phyloP scores from a whole-genome alignment of 2,329 filamentous ascomycete genomes.

The Beauveria medogensis region DNA sequence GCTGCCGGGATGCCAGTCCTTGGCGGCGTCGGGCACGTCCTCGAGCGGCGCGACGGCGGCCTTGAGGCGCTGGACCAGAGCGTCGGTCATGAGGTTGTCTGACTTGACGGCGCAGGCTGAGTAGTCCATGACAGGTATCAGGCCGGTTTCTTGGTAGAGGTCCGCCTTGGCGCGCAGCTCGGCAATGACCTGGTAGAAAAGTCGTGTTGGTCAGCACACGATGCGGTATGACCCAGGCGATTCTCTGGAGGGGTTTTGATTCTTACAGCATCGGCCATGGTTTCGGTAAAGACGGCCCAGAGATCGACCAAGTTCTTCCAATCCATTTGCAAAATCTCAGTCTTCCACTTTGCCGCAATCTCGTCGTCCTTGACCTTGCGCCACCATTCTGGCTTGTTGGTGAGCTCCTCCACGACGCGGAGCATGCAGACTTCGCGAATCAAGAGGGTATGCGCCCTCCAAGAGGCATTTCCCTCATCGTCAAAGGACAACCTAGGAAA shows the following conservation, averaged over 20 bases:
- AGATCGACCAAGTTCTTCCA: constrained; percentile 19
- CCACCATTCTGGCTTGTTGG: constrained; percentile 29
- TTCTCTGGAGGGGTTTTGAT: neutral
- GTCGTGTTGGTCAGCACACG: neutral
- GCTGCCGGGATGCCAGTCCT: constrained; percentile 56
- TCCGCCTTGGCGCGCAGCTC: constrained; percentile 26
- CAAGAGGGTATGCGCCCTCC: constrained; percentile 21
- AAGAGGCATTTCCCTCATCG: constrained; percentile 10
- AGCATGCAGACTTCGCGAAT: constrained; percentile 27
- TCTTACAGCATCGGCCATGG: constrained; percentile 25
- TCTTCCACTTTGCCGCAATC: constrained; percentile 21
- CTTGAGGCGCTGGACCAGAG: constrained; percentile 28
- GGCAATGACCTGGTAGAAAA: constrained; percentile 20
- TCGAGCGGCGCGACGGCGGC: constrained; percentile 39
- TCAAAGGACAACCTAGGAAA: constrained; percentile 10
- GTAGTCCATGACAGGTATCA: constrained; percentile 28
- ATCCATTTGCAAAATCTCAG: constrained; percentile 22
- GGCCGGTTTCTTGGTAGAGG: constrained; percentile 22
- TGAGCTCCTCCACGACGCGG: constrained; percentile 24
- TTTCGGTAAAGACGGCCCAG: constrained; percentile 20
- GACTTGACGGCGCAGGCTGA: constrained; percentile 27
- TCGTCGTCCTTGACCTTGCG: constrained; percentile 21
- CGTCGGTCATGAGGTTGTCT: constrained; percentile 17
- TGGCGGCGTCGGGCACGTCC: constrained; percentile 36
- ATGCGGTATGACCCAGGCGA: neutral